These are phyloP conservation scores for Pyrus hybrid DNA, from an alignment of 331 rosid genomes.

Conservation along the genomic window DNA sequence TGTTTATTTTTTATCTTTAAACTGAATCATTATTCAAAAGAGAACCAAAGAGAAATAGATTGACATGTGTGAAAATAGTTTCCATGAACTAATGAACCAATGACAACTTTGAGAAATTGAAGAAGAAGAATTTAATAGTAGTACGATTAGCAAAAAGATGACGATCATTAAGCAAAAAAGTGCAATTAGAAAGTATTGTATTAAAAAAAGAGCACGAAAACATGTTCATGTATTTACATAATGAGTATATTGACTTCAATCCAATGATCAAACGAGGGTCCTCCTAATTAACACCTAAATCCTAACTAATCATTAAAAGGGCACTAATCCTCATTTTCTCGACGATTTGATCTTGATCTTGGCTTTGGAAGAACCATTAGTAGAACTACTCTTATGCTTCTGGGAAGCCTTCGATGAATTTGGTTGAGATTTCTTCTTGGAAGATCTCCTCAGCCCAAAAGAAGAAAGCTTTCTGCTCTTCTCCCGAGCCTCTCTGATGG, in stretches of 20 bases:
- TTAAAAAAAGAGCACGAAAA: background rate
- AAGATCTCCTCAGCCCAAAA: slow-evolving; percentile 14
- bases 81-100: too few species aligned
- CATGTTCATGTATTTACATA: background rate
- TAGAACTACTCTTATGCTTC: background rate
- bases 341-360: slow-evolving; percentile 3
- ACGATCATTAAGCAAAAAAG: background rate
- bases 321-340: background rate
- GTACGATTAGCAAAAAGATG: background rate
- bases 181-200: background rate
- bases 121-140: background rate
- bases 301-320: background rate
- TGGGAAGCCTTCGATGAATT: background rate
- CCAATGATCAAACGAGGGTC: background rate
- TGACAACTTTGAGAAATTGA: too few species aligned
- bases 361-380: background rate
- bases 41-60: too few species aligned
- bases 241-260: background rate
- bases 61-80: too few species aligned
- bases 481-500: slow-evolving; percentile 16
- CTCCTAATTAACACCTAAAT: background rate
- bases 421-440: slow-evolving; percentile 17
- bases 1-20: too few species aligned
- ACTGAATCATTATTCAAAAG: too few species aligned
- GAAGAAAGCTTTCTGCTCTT: slow-evolving; percentile 16